Percentiles rank a stretch among this genome's conserved stretches.
Evolutionary conservation across 2,329 filamentous ascomycete genomes (phyloP).

Genomic region (Fusarium tricinctum): DNA sequence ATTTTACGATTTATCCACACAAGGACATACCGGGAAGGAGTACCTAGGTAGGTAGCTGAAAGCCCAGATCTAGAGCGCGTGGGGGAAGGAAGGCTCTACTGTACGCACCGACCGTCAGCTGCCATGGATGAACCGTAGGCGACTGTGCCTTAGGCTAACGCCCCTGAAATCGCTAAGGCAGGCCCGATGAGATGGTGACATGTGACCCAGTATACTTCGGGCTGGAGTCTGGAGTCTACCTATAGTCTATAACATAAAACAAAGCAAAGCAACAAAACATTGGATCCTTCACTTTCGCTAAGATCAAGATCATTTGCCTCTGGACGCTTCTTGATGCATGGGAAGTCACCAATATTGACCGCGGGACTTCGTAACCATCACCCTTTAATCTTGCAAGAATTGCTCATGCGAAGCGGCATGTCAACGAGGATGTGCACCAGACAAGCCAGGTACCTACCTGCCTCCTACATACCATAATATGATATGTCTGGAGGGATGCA

Average conservation of each 20-base stretch:
- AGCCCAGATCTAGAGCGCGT: conserved; percentile 31
- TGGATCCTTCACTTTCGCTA: conserved; percentile 17
- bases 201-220: conserved; percentile 18
- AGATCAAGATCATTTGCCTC: conserved; percentile 8
- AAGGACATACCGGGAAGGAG: conserved; percentile 14
- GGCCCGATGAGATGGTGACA: conserved; percentile 28
- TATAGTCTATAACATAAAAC: conserved; percentile 16
- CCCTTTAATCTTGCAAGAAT: conserved; percentile 8
- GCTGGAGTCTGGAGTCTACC: no score
- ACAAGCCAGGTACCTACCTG: neutral
- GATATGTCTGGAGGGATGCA: conserved; percentile 6
- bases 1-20: conserved; percentile 1
- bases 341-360: neutral
- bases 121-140: conserved; percentile 6
- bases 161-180: conserved; percentile 27
- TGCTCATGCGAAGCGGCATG: neutral
- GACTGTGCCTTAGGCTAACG: conserved; percentile 22
- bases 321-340: conserved; percentile 13
- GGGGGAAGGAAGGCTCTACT: conserved; percentile 16
- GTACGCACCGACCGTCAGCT: conserved; percentile 19
- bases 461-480: conserved; percentile 1
- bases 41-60: neutral
- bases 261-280: conserved; percentile 28
- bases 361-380: neutral
- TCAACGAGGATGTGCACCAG: no score